Base-by-base conservation (phyloP, 352 stramenopile genomes). In the Blastocystis sp. region DNA sequence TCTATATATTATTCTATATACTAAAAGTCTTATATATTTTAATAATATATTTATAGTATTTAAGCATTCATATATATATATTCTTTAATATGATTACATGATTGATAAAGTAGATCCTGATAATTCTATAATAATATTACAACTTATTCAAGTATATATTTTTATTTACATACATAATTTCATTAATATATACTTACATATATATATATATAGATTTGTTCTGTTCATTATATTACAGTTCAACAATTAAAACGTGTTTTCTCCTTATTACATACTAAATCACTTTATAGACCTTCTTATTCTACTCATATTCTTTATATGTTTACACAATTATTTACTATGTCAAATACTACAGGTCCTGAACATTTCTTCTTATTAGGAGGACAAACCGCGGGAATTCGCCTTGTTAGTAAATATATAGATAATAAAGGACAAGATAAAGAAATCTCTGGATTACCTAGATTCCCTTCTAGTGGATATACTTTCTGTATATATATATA, bases 171-270 rank as follows among this genome's bases (percentile, higher is more conserved):
- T n/a, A 46, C 30, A 36, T 56, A 43, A 19, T 6, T 4, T 0
- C 16, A 11, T 19, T 25, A 2, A 21, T 5, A 5, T 10, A 6
- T 4, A 4, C 5, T 56, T 4, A 56, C 10, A 7, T 16, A 16
- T 56, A 56, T 33, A 23, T 42, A 25, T 32, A 32, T 62, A 9
- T 18, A 62, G 23, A 34, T 27, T n/a, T 27, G 48, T 4, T 39
- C 52, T 6, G 54, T 54, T 39, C 35, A 62, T 31, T 54, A 62
- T 34, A 47, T 62, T 25, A 62, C 52, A 0, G 36, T 45, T 10
- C 52, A 62, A 42, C 52, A 62, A 18, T 34, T 62, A 25, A 62
- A 62, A 33, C 48, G 41, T 39, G 44, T 62, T 16, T 62, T 62
- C 52, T 28, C 28, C 21, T 21, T 62, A 6, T 42, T 62, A 16